phyloP scores from a whole-genome alignment of 2,329 filamentous ascomycete species.

The Alternaria metachromatica region DNA sequence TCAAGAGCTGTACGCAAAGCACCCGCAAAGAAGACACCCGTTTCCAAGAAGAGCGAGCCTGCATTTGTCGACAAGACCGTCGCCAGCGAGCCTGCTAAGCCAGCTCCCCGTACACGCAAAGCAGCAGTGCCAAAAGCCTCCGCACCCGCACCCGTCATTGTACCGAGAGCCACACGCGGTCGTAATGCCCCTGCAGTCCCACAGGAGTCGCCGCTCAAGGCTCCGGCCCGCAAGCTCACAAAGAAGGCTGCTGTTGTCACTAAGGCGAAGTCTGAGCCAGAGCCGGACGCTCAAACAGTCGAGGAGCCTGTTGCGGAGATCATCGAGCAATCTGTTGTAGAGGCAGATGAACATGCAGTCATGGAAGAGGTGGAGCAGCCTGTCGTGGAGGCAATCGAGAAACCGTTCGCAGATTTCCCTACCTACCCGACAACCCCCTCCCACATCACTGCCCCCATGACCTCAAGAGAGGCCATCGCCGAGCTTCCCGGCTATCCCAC shows the following conservation, averaged over 20 bases:
- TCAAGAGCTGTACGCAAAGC: conserved; percentile 27
- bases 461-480: conserved; percentile 23
- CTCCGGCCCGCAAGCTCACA: conserved; percentile 34
- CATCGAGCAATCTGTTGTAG: not conserved
- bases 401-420: conserved; percentile 30
- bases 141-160: conserved; percentile 15
- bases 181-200: conserved; percentile 23
- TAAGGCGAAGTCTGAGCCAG: conserved; percentile 16
- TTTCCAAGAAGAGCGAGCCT: conserved; percentile 14
- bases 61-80: conserved; percentile 13
- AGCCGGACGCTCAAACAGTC: conserved; percentile 4
- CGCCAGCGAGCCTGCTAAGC: conserved; percentile 22
- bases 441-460: conserved; percentile 23
- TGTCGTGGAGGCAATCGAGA: conserved; percentile 12
- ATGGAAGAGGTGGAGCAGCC: not conserved
- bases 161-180: conserved; percentile 28
- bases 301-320: conserved; percentile 12
- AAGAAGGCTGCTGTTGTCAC: conserved; percentile 24
- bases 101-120: conserved; percentile 29
- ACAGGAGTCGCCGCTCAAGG: conserved; percentile 35
- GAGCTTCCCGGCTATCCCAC: conserved; percentile 30
- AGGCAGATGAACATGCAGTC: not conserved
- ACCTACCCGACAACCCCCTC: conserved; percentile 18
- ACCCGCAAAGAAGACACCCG: conserved; percentile 23
- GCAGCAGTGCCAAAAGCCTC: conserved; percentile 19